Conservation (phyloP, 2,329 filamentous ascomycete genomes). For the Berkeleyomyces rouxiae region DNA sequence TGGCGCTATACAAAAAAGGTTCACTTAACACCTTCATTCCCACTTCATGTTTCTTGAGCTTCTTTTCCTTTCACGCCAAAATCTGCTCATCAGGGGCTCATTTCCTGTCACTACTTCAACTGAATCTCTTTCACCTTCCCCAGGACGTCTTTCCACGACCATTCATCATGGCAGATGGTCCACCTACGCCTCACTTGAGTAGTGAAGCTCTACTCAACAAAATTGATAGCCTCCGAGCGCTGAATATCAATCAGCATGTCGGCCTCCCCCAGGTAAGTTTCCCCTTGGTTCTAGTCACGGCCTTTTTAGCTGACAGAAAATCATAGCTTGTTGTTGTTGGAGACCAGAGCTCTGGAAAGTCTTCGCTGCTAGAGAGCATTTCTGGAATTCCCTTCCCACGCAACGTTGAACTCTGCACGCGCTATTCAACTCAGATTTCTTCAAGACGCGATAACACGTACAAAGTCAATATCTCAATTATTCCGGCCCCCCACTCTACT, state of each 20-base stretch:
- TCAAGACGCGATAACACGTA: conserved; percentile 13
- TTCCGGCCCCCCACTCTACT: conserved; percentile 18
- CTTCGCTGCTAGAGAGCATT: conserved; percentile 17
- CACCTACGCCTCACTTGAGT: background rate
- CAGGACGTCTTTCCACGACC: background rate
- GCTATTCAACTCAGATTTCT: conserved; percentile 17
- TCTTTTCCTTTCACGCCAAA: no score
- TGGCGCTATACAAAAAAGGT: no score
- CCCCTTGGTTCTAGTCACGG: no score
- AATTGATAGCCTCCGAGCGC: conserved; percentile 27
- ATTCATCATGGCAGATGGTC: background rate
- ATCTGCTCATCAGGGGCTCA: no score
- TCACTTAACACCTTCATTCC: no score
- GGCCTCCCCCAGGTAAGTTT: conserved; percentile 36
- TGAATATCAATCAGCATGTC: conserved; percentile 23
- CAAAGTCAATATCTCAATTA: conserved; percentile 28
- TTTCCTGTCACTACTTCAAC: no score
- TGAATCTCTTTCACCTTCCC: background rate
- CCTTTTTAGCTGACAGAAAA: background rate
- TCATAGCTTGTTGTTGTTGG: conserved; percentile 17
- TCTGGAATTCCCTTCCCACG: conserved; percentile 17
- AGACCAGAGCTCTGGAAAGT: conserved; percentile 18
- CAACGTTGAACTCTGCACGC: conserved; percentile 16
- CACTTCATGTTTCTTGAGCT: no score
- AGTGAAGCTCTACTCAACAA: conserved; percentile 15